These are phyloP conservation scores for Holtermanniella nyarrowii DNA, from an alignment of 768 basidiomycete species.

Conservation along the genomic window DNA sequence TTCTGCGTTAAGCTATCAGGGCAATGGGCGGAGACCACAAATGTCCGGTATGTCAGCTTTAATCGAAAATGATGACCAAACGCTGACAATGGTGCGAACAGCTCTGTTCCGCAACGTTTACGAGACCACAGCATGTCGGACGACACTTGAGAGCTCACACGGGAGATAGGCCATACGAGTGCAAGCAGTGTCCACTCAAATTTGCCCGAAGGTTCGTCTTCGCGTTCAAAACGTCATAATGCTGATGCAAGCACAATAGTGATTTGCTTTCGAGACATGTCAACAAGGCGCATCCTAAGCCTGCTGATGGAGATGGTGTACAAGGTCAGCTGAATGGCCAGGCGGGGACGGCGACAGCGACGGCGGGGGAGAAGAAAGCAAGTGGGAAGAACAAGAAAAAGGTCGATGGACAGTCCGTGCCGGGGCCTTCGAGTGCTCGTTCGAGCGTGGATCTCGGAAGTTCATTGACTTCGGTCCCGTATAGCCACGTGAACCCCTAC, in stretches of 20 bases:
- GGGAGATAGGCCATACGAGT: constrained; percentile 37
- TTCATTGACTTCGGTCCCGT: too few species aligned
- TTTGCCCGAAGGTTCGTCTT: constrained; percentile 31
- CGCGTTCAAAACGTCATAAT: not conserved
- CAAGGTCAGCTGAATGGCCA: not conserved
- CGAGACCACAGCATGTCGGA: constrained; percentile 39
- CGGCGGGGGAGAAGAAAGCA: not conserved
- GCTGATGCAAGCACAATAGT: constrained; percentile 6
- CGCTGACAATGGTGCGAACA: not conserved
- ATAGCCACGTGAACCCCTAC: too few species aligned
- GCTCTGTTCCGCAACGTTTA: constrained; percentile 39
- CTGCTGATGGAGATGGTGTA: constrained; percentile 19
- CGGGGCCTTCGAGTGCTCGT: too few species aligned
- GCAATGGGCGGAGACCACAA: constrained; percentile 28
- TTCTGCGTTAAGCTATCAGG: too few species aligned
- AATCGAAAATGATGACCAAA: not conserved
- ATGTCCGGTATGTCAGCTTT: constrained; percentile 14
- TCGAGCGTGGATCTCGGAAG: too few species aligned
- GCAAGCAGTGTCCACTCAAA: constrained; percentile 33
- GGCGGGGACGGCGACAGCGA: not conserved
- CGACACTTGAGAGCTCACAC: constrained; percentile 38
- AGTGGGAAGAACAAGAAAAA: not conserved
- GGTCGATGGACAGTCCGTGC: not conserved
- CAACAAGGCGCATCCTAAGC: constrained; percentile 35
- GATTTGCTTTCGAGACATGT: constrained; percentile 39